phyloP scores from a whole-genome alignment of 116 monocot genomes.

The Cymodocea nodosa region DNA sequence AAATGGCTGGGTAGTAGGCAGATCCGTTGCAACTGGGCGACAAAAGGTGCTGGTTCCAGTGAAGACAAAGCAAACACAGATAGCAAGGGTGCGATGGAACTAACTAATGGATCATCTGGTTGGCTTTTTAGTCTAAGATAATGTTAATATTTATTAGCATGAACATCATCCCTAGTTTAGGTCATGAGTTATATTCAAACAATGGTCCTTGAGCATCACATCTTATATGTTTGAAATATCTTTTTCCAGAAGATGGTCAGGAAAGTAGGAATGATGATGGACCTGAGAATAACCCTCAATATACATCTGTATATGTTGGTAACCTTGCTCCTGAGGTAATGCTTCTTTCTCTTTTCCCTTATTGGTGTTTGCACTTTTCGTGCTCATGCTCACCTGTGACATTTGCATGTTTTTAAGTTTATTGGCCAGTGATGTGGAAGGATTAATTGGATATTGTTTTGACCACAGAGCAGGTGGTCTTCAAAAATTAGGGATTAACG shows the following conservation, averaged over 20 bases:
- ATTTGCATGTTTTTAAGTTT: too few relatives aligned
- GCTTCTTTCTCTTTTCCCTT: conserved; percentile 2
- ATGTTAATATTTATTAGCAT: too few relatives aligned
- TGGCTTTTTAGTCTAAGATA: not conserved
- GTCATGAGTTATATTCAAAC: too few relatives aligned
- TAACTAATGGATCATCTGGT: conserved; percentile 47
- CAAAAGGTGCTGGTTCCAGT: conserved; percentile 52
- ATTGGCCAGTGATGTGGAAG: too few relatives aligned
- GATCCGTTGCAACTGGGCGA: conserved; percentile 86
- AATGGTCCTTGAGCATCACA: too few relatives aligned
- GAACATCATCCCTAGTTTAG: too few relatives aligned
- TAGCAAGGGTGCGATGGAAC: conserved; percentile 49
- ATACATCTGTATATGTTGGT: conserved; percentile 86
- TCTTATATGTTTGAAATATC: not conserved
- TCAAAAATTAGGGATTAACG: too few relatives aligned
- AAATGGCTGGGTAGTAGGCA: conserved; percentile 82
- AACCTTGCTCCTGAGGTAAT: conserved; percentile 68
- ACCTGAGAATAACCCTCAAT: conserved; percentile 89
- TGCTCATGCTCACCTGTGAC: too few relatives aligned
- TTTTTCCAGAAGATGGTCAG: conserved; percentile 42
- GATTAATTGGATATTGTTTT: too few relatives aligned
- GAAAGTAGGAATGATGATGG: conserved; percentile 43
- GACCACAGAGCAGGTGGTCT: too few relatives aligned
- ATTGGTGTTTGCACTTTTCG: not conserved
- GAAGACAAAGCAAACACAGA: conserved; percentile 59